These are phyloP conservation scores for Butyriboletus pseudospeciosus DNA, from an alignment of 1,284 basidiomycete species.

Conservation along the genomic window DNA sequence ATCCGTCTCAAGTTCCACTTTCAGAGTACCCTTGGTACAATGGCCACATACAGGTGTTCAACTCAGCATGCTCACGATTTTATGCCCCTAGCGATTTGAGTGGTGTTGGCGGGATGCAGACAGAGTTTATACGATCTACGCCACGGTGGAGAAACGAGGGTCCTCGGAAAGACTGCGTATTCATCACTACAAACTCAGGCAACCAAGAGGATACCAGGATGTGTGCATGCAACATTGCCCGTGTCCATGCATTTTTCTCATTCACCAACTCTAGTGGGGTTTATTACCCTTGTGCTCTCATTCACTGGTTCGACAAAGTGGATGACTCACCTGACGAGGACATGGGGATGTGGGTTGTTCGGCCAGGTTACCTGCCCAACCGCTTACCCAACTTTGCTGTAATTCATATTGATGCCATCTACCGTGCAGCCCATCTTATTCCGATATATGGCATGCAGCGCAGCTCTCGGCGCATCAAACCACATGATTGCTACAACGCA, in stretches of 20 bases:
- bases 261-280: not conserved
- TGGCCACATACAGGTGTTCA: not conserved
- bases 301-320: not conserved
- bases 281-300: not conserved
- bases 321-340: not conserved
- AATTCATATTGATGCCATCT: not conserved
- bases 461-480: not conserved
- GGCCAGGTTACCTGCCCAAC: not conserved
- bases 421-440: slow-evolving; percentile 1
- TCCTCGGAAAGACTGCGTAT: not conserved
- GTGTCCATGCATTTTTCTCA: not conserved
- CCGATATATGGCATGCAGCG: not conserved
- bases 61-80: slow-evolving; percentile 2
- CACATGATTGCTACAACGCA: not conserved
- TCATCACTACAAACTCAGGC: not conserved
- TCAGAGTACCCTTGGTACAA: slow-evolving; percentile 1
- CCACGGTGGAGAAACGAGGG: not conserved
- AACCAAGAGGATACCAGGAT: not conserved
- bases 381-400: not conserved
- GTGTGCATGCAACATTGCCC: not conserved
- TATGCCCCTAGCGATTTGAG: slow-evolving; percentile 5
- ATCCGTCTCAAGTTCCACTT: slow-evolving; percentile 1
- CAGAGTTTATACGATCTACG: not conserved
- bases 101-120: slow-evolving; percentile 3
- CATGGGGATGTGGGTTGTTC: not conserved